A percentile compares a stretch with the other conserved stretches of the same genome.
Evolutionary conservation across 2,329 filamentous ascomycete species (phyloP).

Genomic region (Botrytis porri): DNA sequence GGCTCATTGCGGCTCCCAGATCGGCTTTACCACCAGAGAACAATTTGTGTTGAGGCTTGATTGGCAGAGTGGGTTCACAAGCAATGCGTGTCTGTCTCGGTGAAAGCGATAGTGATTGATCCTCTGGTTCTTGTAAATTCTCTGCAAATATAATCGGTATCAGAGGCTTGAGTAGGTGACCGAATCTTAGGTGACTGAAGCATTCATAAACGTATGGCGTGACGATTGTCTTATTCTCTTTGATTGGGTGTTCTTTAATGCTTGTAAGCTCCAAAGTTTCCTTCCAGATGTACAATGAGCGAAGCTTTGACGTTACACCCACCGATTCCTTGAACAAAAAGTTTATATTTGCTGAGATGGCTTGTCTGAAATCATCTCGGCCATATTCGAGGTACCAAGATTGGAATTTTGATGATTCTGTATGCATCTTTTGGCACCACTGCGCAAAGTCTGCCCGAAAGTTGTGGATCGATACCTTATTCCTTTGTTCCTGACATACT

Average conservation of each 20-base stretch:
- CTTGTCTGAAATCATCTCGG: constrained; percentile 60
- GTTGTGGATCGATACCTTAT: constrained; percentile 48
- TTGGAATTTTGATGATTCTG: constrained; percentile 42
- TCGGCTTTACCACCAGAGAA: neutral
- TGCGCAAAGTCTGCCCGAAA: constrained; percentile 56
- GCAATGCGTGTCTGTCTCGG: constrained; percentile 8
- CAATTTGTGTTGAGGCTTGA: neutral
- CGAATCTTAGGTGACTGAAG: constrained; percentile 64
- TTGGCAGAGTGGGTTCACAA: neutral
- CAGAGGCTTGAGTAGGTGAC: constrained; percentile 46
- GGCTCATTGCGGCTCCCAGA: neutral
- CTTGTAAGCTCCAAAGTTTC: constrained; percentile 38
- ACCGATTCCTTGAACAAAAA: constrained; percentile 66
- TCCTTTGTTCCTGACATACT: constrained; percentile 19
- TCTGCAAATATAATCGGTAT: constrained; percentile 32
- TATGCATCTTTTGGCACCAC: constrained; percentile 54
- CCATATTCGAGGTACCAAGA: constrained; percentile 54
- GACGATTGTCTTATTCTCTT: constrained; percentile 54
- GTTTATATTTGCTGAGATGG: constrained; percentile 55
- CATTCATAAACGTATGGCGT: constrained; percentile 65
- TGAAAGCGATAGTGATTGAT: neutral
- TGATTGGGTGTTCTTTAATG: constrained; percentile 33
- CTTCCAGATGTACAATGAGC: constrained; percentile 39
- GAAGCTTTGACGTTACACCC: constrained; percentile 39
- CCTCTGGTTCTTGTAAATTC: constrained; percentile 30